phyloP scores from a whole-genome alignment of 2,329 filamentous ascomycete species.

The Cytospora piceae region DNA sequence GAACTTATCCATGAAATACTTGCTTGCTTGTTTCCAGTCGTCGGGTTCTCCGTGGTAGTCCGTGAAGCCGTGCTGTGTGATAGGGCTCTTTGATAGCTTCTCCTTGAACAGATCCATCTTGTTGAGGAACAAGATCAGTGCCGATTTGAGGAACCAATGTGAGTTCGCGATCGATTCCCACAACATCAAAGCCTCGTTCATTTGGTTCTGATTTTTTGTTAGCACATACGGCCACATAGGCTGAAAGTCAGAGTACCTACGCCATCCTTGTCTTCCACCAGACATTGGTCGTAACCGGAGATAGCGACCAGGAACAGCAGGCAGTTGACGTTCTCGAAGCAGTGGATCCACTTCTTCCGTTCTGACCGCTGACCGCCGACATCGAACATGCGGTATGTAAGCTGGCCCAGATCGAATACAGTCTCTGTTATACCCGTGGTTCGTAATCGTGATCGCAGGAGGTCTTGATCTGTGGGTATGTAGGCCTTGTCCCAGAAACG shows the following conservation, averaged over 20 bases:
- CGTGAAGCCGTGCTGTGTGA: slow-evolving; percentile 74
- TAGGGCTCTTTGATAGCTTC: slow-evolving; percentile 72
- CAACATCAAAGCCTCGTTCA: slow-evolving; percentile 86
- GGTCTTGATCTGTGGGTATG: slow-evolving; percentile 90
- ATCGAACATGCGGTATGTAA: slow-evolving; percentile 97
- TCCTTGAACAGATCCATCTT: slow-evolving; percentile 86
- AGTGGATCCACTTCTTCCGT: slow-evolving; percentile 97
- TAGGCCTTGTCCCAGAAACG: slow-evolving; percentile 77
- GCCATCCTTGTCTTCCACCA: slow-evolving; percentile 95
- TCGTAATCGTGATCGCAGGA: slow-evolving; percentile 84
- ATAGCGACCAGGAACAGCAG: slow-evolving; percentile 93
- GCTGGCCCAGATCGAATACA: slow-evolving; percentile 85
- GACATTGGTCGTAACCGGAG: slow-evolving; percentile 93
- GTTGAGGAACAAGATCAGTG: slow-evolving; percentile 83
- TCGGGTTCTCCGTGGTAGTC: slow-evolving; percentile 75
- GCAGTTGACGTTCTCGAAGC: slow-evolving; percentile 92
- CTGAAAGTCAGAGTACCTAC: slow-evolving; percentile 55
- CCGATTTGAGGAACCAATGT: slow-evolving; percentile 82
- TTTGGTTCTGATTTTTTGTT: slow-evolving; percentile 70
- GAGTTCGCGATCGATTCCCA: slow-evolving; percentile 87
- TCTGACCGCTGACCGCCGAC: slow-evolving; percentile 91
- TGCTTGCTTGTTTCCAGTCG: slow-evolving; percentile 74
- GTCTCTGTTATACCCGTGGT: slow-evolving; percentile 97
- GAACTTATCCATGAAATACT: slow-evolving; percentile 84
- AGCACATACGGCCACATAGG: slow-evolving; percentile 30